phyloP scores from a whole-genome alignment of 2,329 filamentous ascomycete genomes.

The Trichoderma koningiopsis region DNA sequence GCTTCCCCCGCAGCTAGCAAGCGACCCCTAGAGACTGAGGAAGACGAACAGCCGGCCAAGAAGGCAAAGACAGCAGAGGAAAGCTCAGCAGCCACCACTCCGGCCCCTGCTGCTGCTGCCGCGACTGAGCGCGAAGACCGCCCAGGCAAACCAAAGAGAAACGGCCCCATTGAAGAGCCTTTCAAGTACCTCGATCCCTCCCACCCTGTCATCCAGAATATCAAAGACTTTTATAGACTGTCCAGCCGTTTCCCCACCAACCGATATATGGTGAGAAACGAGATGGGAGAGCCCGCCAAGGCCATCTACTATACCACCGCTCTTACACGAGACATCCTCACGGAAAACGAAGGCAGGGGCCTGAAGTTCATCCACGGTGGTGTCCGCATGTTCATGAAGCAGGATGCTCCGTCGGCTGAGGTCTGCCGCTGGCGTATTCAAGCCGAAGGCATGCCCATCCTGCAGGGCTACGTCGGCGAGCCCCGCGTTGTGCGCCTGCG shows the following conservation, averaged over 20 bases:
- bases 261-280: constrained; percentile 95
- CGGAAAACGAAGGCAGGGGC: constrained; percentile 83
- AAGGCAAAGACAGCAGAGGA: constrained; percentile 49
- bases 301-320: constrained; percentile 95
- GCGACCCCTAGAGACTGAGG: constrained; percentile 41
- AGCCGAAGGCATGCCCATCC: constrained; percentile 86
- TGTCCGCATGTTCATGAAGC: constrained; percentile 99
- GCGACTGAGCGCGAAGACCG: constrained; percentile 33
- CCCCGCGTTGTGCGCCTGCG: constrained; percentile 73
- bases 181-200: constrained; percentile 84
- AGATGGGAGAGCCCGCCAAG: constrained; percentile 81
- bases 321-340: constrained; percentile 81
- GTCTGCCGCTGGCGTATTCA: constrained; percentile 95
- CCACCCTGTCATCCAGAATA: constrained; percentile 74
- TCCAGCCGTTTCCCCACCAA: constrained; percentile 83
- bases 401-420: constrained; percentile 83
- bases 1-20: constrained; percentile 39
- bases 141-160: constrained; percentile 44
- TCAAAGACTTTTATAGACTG: constrained; percentile 83
- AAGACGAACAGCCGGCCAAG: constrained; percentile 48
- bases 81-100: constrained; percentile 25
- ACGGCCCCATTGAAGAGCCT: constrained; percentile 75
- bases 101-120: constrained; percentile 28
- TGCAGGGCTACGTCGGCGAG: constrained; percentile 86
- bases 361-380: constrained; percentile 96